phyloP scores from a whole-genome alignment of 257 asterid genomes.

The Apocynum venetum region DNA sequence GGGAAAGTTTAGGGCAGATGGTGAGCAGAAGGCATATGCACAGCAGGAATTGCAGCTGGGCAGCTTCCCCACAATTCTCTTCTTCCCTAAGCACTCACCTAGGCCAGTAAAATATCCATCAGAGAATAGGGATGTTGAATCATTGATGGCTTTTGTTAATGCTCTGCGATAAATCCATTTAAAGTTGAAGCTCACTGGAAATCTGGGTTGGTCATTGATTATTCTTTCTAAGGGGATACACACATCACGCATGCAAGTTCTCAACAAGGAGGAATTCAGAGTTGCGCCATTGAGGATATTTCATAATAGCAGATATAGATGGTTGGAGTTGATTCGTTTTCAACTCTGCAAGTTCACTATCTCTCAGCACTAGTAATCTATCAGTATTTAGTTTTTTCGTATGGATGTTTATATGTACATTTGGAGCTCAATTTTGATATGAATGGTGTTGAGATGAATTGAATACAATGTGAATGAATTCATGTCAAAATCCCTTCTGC shows the following conservation, averaged over 20 bases:
- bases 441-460: not conserved
- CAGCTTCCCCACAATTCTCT: slow-evolving; percentile 74
- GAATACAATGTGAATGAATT: not conserved
- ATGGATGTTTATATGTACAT: not conserved
- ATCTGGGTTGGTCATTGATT: not conserved
- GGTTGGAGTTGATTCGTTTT: not conserved
- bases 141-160: slow-evolving; percentile 69
- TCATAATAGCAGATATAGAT: not conserved
- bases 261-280: not conserved
- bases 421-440: not conserved
- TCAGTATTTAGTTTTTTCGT: not conserved
- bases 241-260: not conserved
- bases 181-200: not conserved
- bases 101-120: slow-evolving; percentile 66
- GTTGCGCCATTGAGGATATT: not conserved
- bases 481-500: not conserved
- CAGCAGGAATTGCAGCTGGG: slow-evolving; percentile 59
- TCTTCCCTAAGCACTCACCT: slow-evolving; percentile 66
- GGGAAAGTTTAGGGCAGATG: slow-evolving; percentile 77
- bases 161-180: slow-evolving; percentile 44
- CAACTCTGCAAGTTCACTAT: not conserved
- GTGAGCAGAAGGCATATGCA: slow-evolving; percentile 74
- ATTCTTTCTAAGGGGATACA: not conserved
- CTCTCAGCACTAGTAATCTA: not conserved
- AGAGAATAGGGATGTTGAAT: slow-evolving; percentile 76